These are phyloP conservation scores for Vigna angularis DNA, from an alignment of 306 rosid species.

Conservation along the genomic window DNA sequence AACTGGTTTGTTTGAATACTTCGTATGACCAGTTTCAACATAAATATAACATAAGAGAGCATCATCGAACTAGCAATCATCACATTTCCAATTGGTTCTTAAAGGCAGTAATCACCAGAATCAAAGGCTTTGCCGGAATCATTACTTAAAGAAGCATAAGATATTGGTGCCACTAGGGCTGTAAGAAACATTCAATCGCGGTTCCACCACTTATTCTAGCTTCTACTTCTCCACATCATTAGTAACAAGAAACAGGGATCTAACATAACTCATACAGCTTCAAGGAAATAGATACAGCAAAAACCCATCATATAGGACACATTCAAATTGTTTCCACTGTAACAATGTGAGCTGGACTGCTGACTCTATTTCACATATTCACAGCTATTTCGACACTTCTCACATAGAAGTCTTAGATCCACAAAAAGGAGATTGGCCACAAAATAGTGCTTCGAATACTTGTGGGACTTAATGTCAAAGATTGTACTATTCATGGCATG, in stretches of 20 bases:
- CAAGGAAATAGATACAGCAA: too few species aligned
- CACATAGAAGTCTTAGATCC: neutral
- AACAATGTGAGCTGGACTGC: neutral
- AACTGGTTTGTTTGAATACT: neutral
- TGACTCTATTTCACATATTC: neutral
- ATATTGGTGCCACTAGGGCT: neutral
- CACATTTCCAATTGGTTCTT: neutral
- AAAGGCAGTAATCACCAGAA: constrained; percentile 3
- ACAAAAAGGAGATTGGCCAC: neutral
- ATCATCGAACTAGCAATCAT: constrained; percentile 3
- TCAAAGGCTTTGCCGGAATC: neutral
- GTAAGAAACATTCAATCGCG: neutral
- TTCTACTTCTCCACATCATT: neutral
- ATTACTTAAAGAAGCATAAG: neutral
- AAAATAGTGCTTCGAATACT: neutral
- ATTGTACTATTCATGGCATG: neutral
- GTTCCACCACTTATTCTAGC: neutral
- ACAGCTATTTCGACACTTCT: neutral
- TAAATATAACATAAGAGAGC: neutral
- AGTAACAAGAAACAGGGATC: too few species aligned
- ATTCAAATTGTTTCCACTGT: too few species aligned
- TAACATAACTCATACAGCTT: too few species aligned
- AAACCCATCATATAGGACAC: too few species aligned
- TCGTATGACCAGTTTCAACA: neutral
- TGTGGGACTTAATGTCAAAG: neutral